Evolutionary conservation across 805 yeast species (phyloP), one percentile per base, ranked within the genome.

Genomic region (Saccharomyces eubayanus): DNA sequence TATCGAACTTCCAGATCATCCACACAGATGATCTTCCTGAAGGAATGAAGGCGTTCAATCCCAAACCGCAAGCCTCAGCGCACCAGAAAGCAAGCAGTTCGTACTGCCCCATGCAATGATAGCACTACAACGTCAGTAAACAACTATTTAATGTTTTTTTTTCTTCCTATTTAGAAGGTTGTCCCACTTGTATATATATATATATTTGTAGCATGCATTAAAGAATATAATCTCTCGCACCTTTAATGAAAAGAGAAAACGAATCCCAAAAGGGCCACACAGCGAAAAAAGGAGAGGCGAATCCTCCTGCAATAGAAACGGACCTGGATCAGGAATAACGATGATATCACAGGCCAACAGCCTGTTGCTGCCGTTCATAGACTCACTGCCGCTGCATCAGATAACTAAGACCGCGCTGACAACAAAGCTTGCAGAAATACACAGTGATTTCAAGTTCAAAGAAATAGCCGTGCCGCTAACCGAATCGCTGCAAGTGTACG

Each of bases 1-100:
- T 69, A 16, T 62, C 59, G 3, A 59, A 58, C 12, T 66, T 59
- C 49, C 63, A 60, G 9, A 59, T 71, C 14, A 54, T 67, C 10
- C 21, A 36, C 24, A 36, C 24, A 24, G 24, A 36, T 8, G 43
- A 36, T 3, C 43, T 36, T 16, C 43, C 43, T 8, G 43, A 36
- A 16, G 43, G 43, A 11, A 16, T 16, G 12, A 36, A 16, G 43
- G 1, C 24, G 12, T 36, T 36, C 43, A 36, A 36, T 6, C 10
- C 43, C 1, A 16, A 36, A 16, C 8, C 43, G 12, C 43, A 36
- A 16, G 6, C 16, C 20, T 16, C 43, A 6, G 24, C 43, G 24
- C 43, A 36, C 8, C 10, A 16, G 11, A 36, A 36, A 16, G 43
- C 24, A 36, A 36, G 24, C 16, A 36, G 24, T 36, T n/a, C 43